Percentiles rank a stretch among this genome's conserved stretches.
Evolutionary conservation across 306 rosid species (phyloP).

Genomic region (Acacia melanoxylon): DNA sequence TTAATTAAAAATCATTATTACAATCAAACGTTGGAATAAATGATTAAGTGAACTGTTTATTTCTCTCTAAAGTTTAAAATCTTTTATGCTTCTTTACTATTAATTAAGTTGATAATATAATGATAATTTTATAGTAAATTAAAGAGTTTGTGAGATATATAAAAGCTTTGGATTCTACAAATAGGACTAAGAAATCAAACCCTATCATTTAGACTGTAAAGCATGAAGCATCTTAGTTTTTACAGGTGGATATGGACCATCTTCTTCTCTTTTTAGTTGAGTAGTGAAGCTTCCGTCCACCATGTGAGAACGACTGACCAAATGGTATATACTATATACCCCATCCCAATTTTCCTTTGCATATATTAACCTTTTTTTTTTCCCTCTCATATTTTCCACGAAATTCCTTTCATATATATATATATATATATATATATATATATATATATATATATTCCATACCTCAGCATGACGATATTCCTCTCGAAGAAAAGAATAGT

Average conservation of each 20-base stretch:
- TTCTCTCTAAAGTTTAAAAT: neutral
- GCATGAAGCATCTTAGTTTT: slow-evolving; percentile 19
- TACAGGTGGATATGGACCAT: slow-evolving; percentile 28
- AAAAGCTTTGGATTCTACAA: slow-evolving; percentile 21
- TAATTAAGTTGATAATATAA: neutral
- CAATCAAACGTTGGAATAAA: neutral
- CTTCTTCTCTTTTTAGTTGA: neutral
- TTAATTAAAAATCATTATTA: neutral
- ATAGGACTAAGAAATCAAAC: neutral
- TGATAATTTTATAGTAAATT: neutral
- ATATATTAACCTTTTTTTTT: neutral
- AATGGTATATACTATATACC: slow-evolving; percentile 22
- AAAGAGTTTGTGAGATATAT: neutral
- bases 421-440: too few relatives aligned
- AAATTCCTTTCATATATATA: neutral
- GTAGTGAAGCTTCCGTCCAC: slow-evolving; percentile 9
- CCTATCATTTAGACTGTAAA: neutral
- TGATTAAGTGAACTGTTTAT: neutral
- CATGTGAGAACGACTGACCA: slow-evolving; percentile 33
- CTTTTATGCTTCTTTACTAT: neutral
- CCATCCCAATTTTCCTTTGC: slow-evolving; percentile 18
- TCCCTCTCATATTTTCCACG: neutral
- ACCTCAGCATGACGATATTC: slow-evolving; percentile 51
- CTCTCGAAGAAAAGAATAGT: neutral
- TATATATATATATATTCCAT: neutral